Percentiles rank a stretch among this genome's conserved stretches.
Conservation (phyloP, 2,329 filamentous ascomycete genomes). For the Helotiales sp. region DNA sequence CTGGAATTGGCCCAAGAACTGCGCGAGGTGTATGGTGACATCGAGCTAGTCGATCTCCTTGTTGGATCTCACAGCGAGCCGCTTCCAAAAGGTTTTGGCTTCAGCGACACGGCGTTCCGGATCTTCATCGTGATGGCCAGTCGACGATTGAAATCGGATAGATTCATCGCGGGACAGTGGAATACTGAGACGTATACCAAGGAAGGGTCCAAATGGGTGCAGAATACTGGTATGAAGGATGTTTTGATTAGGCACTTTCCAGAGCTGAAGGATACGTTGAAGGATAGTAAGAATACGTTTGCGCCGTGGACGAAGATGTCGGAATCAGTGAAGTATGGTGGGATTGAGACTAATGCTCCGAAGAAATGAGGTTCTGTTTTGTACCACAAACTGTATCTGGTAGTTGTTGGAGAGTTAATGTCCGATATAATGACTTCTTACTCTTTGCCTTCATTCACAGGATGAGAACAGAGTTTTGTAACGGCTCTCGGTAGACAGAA, state of each 20-base stretch:
- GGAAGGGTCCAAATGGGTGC: conserved; percentile 24
- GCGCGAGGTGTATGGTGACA: conserved; percentile 15
- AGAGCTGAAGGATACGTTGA: conserved; percentile 20
- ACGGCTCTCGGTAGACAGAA: too few relatives aligned
- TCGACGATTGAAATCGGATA: conserved; percentile 23
- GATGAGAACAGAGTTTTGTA: background rate
- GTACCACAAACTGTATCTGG: background rate
- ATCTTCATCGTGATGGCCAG: conserved; percentile 29
- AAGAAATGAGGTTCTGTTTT: conserved; percentile 4
- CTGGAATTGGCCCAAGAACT: conserved; percentile 15
- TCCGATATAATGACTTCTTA: background rate
- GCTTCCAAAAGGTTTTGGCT: conserved; percentile 25
- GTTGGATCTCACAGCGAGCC: conserved; percentile 22
- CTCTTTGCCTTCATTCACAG: background rate
- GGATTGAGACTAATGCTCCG: conserved; percentile 25
- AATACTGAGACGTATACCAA: conserved; percentile 22
- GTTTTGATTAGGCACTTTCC: conserved; percentile 26
- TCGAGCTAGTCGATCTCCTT: conserved; percentile 24
- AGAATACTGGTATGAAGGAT: conserved; percentile 20
- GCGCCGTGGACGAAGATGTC: conserved; percentile 23
- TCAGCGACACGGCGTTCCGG: conserved; percentile 28
- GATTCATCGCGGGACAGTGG: conserved; percentile 27
- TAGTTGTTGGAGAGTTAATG: background rate
- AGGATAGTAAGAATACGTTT: conserved; percentile 25
- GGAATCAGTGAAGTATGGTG: conserved; percentile 13